Conservation (phyloP, 768 basidiomycete species). For the Auricularia sp. region DNA sequence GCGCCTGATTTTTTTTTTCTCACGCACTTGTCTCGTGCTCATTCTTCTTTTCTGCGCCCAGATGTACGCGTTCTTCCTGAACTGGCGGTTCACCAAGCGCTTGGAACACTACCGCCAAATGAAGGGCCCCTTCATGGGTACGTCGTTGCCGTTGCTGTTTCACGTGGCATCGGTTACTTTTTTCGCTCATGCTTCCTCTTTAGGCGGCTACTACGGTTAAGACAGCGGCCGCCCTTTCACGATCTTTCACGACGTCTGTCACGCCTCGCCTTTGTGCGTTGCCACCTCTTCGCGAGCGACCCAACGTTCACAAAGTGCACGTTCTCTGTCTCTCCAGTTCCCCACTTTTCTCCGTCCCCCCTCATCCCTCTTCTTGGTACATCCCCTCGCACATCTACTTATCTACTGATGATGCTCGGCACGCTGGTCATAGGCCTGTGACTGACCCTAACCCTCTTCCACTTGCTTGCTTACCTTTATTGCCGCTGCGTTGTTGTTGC, state of each 20-base stretch:
- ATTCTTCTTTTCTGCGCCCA: constrained; percentile 17
- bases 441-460: too few species aligned
- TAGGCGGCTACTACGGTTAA: constrained; percentile 1
- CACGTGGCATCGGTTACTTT: not conserved
- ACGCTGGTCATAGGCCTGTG: too few species aligned
- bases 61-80: constrained; percentile 70
- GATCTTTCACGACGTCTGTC: not conserved
- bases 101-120: constrained; percentile 55
- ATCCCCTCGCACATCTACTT: too few species aligned
- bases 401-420: too few species aligned
- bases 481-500: too few species aligned
- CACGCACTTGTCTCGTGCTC: constrained; percentile 3
- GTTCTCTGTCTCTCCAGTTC: not conserved
- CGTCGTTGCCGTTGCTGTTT: not conserved
- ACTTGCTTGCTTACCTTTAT: too few species aligned
- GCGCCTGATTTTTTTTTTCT: constrained; percentile 14
- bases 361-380: too few species aligned
- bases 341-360: not conserved
- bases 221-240: not conserved
- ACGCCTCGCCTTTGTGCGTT: not conserved
- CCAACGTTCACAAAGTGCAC: not conserved
- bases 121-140: constrained; percentile 42
- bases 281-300: constrained; percentile 2
- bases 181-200: not conserved
- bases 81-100: constrained; percentile 63